These are phyloP conservation scores for Colletotrichum graminicola DNA, from an alignment of 2,329 filamentous ascomycete species.

Conservation along the genomic window DNA sequence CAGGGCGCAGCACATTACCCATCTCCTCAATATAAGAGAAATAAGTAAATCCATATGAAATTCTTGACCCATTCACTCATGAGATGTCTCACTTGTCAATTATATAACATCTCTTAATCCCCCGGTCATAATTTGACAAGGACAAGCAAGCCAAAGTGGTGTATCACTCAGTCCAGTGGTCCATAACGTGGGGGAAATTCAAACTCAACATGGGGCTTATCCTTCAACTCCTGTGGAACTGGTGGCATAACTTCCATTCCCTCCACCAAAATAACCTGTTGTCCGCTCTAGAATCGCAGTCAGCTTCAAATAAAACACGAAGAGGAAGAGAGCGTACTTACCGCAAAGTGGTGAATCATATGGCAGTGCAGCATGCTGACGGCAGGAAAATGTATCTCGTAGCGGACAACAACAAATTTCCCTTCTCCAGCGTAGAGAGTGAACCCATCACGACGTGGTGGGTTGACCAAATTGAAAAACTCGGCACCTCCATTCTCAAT, in stretches of 20 bases:
- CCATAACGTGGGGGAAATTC: conserved; percentile 23
- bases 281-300: conserved; percentile 11
- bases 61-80: too few relatives aligned
- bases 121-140: too few relatives aligned
- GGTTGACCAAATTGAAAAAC: conserved; percentile 14
- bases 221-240: conserved; percentile 16
- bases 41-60: too few relatives aligned
- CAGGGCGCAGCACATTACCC: too few relatives aligned
- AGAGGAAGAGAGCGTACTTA: neutral
- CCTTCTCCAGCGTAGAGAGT: conserved; percentile 23
- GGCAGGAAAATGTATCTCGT: conserved; percentile 18
- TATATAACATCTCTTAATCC: too few relatives aligned
- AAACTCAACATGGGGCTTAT: conserved; percentile 29
- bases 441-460: conserved; percentile 25
- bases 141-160: neutral
- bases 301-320: neutral
- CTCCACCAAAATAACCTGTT: conserved; percentile 24
- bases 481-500: neutral
- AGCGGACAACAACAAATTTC: conserved; percentile 22
- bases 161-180: conserved; percentile 6
- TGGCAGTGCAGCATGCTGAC: conserved; percentile 37
- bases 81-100: too few relatives aligned
- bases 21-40: too few relatives aligned
- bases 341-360: conserved; percentile 34
- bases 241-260: conserved; percentile 35